Evolutionary conservation across 768 basidiomycete species (phyloP), one percentile per base, ranked within the genome.

Genomic region (Russula virescens): DNA sequence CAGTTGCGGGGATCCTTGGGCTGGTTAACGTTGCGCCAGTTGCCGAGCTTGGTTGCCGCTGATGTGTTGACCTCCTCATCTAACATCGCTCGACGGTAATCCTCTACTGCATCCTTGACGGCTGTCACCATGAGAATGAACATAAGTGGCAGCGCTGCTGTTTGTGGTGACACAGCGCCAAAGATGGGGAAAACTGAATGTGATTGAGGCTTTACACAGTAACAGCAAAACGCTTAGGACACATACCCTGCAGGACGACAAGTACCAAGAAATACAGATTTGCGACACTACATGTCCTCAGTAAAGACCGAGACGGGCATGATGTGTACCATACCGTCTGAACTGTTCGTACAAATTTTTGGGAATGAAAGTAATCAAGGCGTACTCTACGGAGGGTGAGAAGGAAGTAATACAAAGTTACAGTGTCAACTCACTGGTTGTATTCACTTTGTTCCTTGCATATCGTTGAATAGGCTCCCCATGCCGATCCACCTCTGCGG

Each of bases 321-420:
- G 18, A 49, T 28, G 11, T 9, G 50, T 7, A 21, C 16, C 34
- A 69, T 64, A 88, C 87, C 95, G 82, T 64, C 91, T 81, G 72
- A 98, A 99, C 71, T 99, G 96, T 74, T 98, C 94, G 67, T 86
- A 91, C 66, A 98, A 75, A 72, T 98, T 97, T 81, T 91, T 94
- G 11, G 95, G 95, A 48, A 98, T 68, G 71, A 98, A 98, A 0
- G 93, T 91, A 54, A 97, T 53, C 52, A 91, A 73, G 28, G 94
- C 96, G 75, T 98, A 98, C 75, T 95, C 92, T 94, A 71, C 9
- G 26, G 21, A 8, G 2, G 1, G 4, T 54, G 62, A 66, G 65
- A 42, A 16, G 46, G 25, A 34, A 45, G 14, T 25, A 49, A 34
- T 23, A 40, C 46, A 55, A 63, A 21, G 54, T n/a, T 11, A 2